These are phyloP conservation scores for Fusarium goolgardi DNA, from an alignment of 2,329 filamentous ascomycete genomes.

Conservation along the genomic window DNA sequence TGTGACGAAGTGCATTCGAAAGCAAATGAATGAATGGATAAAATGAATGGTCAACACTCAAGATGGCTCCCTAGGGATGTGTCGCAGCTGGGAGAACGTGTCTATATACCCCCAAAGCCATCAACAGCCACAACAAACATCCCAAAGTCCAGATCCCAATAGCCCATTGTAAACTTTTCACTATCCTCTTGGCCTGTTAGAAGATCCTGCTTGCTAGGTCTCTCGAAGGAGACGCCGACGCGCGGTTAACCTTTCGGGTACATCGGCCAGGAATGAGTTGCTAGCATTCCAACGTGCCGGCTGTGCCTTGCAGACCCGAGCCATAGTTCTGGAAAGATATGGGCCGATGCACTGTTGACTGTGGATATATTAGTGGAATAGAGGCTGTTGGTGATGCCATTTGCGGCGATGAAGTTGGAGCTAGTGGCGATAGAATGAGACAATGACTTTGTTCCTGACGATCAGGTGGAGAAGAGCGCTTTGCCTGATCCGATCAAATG, in stretches of 20 bases:
- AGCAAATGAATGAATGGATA: conserved; percentile 13
- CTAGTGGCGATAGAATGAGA: conserved; percentile 23
- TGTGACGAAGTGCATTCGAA: conserved; percentile 11
- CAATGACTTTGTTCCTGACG: conserved; percentile 27
- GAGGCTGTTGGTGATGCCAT: conserved; percentile 14
- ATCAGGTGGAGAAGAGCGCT: background rate
- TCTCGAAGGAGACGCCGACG: conserved; percentile 4
- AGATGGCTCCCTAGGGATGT: background rate
- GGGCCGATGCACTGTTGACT: accelerated
- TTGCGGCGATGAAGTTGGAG: conserved; percentile 13
- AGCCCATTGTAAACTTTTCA: background rate
- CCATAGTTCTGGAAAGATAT: background rate
- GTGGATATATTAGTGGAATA: background rate
- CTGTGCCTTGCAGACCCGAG: background rate
- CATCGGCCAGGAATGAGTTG: conserved; percentile 4
- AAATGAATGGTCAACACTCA: background rate
- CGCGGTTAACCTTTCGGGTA: conserved; percentile 29
- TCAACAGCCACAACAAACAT: background rate
- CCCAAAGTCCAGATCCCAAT: background rate
- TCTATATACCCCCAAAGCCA: conserved; percentile 23
- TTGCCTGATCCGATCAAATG: background rate
- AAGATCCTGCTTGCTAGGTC: background rate
- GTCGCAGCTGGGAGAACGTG: background rate
- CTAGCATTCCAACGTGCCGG: conserved; percentile 21
- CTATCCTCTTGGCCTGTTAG: background rate